Percentiles rank a stretch among this genome's conserved stretches.
These are phyloP conservation scores for Mycosarcoma mackinlayi DNA, from an alignment of 1,284 basidiomycete species.

Conservation along the genomic window DNA sequence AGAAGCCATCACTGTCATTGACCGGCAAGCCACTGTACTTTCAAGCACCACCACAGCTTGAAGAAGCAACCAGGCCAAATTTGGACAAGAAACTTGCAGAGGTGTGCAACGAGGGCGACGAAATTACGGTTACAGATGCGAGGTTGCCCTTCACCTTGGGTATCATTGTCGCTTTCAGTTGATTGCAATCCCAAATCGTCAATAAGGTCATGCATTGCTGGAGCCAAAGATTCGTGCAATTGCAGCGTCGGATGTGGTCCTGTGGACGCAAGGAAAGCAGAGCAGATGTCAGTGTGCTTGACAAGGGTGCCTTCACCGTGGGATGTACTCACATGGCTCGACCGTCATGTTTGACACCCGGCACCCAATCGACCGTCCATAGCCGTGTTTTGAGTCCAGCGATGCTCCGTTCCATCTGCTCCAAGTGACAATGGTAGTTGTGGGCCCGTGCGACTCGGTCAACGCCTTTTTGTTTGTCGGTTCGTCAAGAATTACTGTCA, in stretches of 20 bases:
- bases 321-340: conserved; percentile 34
- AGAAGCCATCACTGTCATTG: conserved; percentile 45
- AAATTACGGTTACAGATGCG: conserved; percentile 86
- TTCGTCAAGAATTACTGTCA: too few species aligned
- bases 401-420: conserved; percentile 4
- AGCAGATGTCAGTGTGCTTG: background rate
- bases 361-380: conserved; percentile 42
- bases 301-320: background rate
- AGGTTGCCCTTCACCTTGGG: conserved; percentile 78
- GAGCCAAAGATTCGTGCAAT: conserved; percentile 12
- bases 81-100: conserved; percentile 85
- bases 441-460: conserved; percentile 23
- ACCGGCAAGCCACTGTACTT: conserved; percentile 81
- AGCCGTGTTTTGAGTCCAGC: background rate
- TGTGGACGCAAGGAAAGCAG: background rate
- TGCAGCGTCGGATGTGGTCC: conserved; percentile 18
- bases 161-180: conserved; percentile 23
- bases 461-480: conserved; percentile 20
- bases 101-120: conserved; percentile 79
- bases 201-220: background rate
- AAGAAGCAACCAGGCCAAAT: conserved; percentile 86
- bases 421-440: conserved; percentile 36
- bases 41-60: conserved; percentile 89
- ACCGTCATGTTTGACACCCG: conserved; percentile 32
- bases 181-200: background rate